A percentile compares a stretch with the other conserved stretches of the same genome.
phyloP scores from a whole-genome alignment of 176 grass and related monocot genomes.

The Paspalum vaginatum region DNA sequence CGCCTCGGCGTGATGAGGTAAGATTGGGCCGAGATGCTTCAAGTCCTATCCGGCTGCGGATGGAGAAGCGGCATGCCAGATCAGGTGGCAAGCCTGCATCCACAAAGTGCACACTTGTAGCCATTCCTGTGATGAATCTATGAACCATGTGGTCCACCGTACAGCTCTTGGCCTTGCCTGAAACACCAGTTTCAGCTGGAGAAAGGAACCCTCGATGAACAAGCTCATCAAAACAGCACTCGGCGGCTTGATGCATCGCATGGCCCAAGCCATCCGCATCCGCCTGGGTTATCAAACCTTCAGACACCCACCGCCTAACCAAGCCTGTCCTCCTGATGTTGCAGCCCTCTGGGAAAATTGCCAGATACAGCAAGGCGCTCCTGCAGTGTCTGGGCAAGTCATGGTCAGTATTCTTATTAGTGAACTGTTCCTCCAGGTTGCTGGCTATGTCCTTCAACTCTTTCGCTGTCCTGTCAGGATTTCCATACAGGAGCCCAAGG shows the following conservation, averaged over 20 bases:
- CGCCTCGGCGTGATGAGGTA: not conserved
- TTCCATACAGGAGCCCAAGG: not conserved
- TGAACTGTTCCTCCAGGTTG: no score
- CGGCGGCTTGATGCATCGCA: not conserved
- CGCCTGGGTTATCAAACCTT: not conserved
- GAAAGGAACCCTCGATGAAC: not conserved
- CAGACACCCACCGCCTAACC: slow-evolving; percentile 6
- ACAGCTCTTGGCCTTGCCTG: not conserved
- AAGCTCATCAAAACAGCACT: not conserved
- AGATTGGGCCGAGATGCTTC: no score
- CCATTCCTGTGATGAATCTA: not conserved
- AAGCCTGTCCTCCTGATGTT: slow-evolving; percentile 13
- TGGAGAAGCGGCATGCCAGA: slow-evolving; percentile 4
- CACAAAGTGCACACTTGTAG: not conserved
- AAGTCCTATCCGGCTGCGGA: not conserved
- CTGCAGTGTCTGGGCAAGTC: not conserved
- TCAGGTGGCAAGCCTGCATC: not conserved
- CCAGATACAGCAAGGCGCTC: slow-evolving; percentile 24
- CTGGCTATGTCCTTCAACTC: no score
- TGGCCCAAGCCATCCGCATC: not conserved
- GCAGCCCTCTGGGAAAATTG: not conserved
- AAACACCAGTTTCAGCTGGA: not conserved
- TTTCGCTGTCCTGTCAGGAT: not conserved
- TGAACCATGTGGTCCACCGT: not conserved
- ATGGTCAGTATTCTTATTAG: not conserved